These are phyloP conservation scores for Lentinula guzmanii DNA, from an alignment of 768 basidiomycete genomes.

Conservation along the genomic window DNA sequence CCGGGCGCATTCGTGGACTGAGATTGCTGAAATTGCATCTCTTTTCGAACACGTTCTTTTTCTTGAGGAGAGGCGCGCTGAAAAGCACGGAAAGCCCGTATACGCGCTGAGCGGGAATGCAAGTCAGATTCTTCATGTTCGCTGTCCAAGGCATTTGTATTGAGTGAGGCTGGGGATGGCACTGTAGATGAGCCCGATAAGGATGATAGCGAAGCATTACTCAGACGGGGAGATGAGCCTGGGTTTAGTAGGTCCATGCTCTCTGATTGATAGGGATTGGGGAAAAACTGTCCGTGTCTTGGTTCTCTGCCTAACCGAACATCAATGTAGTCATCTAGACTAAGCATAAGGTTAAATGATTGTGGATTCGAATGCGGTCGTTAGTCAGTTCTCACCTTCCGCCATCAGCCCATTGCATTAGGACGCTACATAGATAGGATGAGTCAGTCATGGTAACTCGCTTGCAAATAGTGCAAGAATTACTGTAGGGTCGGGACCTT, in stretches of 20 bases:
- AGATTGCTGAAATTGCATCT: slow-evolving; percentile 25
- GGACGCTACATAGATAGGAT: slow-evolving; percentile 40
- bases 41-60: slow-evolving; percentile 47
- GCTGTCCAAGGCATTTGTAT: not conserved
- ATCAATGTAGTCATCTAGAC: slow-evolving; percentile 83
- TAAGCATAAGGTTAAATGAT: slow-evolving; percentile 15
- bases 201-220: not conserved
- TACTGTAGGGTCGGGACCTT: slow-evolving; percentile 85
- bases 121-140: slow-evolving; percentile 20
- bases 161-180: not conserved
- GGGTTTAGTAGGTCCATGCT: slow-evolving; percentile 21
- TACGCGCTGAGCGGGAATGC: slow-evolving; percentile 63
- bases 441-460: not conserved
- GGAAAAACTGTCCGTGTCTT: slow-evolving; percentile 36
- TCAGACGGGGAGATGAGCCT: not conserved
- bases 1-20: slow-evolving; percentile 6
- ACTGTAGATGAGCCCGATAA: slow-evolving; percentile 8
- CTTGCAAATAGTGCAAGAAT: slow-evolving; percentile 18
- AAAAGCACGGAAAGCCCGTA: slow-evolving; percentile 68
- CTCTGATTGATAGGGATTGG: slow-evolving; percentile 1
- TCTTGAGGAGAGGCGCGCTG: slow-evolving; percentile 62
- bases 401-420: slow-evolving; percentile 94
- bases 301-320: slow-evolving; percentile 62
- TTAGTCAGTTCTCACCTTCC: slow-evolving; percentile 40
- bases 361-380: not conserved